These are phyloP conservation scores for Thecaphora thlaspeos DNA, from an alignment of 1,284 basidiomycete genomes.

Conservation along the genomic window DNA sequence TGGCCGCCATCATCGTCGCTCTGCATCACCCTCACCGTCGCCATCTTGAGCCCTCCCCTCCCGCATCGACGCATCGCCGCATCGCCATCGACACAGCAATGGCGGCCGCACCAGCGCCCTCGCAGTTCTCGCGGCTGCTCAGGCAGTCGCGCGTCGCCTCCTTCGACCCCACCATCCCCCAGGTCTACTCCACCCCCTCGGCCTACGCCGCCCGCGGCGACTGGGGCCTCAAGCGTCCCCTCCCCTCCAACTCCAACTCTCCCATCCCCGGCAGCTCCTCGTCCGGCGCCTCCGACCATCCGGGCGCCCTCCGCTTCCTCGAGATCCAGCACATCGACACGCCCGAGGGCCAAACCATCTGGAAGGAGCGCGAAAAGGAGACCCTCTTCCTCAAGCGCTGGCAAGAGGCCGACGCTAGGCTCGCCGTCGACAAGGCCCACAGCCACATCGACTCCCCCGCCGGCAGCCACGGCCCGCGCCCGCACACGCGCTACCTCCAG, in stretches of 20 bases:
- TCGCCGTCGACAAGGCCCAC: slow-evolving; percentile 19
- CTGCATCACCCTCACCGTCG: too few species aligned
- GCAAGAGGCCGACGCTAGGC: slow-evolving; percentile 40
- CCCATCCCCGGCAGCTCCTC: slow-evolving; percentile 38
- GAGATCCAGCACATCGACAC: slow-evolving; percentile 42
- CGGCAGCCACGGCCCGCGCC: slow-evolving; percentile 25
- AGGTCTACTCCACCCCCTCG: slow-evolving; percentile 48
- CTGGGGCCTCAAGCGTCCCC: slow-evolving; percentile 50
- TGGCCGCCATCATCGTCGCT: too few species aligned
- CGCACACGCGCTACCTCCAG: slow-evolving; percentile 21
- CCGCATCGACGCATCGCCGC: too few species aligned
- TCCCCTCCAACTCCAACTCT: slow-evolving; percentile 25
- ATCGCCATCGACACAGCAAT: too few species aligned
- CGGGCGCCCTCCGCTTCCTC: slow-evolving; percentile 44
- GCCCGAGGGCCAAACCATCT: slow-evolving; percentile 40
- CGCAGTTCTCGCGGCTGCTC: slow-evolving; percentile 43
- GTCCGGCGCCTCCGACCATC: slow-evolving; percentile 20
- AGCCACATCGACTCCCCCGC: slow-evolving; percentile 6
- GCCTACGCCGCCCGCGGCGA: slow-evolving; percentile 49
- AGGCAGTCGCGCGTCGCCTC: slow-evolving; percentile 39
- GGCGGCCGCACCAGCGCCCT: too few species aligned
- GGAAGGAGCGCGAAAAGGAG: slow-evolving; percentile 46
- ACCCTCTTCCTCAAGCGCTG: slow-evolving; percentile 46
- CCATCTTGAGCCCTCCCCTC: too few species aligned
- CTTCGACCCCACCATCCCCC: slow-evolving; percentile 42